These are phyloP conservation scores for Kwoniella shandongensis DNA, from an alignment of 768 basidiomycete species.

Conservation along the genomic window DNA sequence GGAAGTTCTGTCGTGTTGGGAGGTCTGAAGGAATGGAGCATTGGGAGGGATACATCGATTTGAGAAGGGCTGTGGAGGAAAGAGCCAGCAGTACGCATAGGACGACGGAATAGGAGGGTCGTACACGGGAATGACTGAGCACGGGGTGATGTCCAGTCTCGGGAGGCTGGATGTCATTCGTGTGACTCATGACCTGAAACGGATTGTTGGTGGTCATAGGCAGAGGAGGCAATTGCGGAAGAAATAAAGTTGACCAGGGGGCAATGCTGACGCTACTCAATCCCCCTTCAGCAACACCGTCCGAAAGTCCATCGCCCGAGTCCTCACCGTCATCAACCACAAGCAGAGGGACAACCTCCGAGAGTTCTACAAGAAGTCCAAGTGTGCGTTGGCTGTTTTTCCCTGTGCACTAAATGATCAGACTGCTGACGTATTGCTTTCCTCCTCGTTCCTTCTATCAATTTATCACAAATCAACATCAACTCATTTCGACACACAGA, in stretches of 20 bases:
- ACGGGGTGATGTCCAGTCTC: background rate
- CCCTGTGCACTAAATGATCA: background rate
- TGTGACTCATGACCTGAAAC: background rate
- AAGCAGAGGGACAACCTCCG: slow-evolving; percentile 95
- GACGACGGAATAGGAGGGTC: background rate
- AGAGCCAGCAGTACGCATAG: background rate
- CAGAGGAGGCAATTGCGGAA: background rate
- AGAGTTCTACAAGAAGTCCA: slow-evolving; percentile 93
- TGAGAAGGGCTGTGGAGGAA: background rate
- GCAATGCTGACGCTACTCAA: slow-evolving; percentile 17
- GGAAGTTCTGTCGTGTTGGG: no score
- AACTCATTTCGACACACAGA: no score
- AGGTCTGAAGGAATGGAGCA: no score
- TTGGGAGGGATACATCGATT: no score
- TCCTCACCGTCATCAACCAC: slow-evolving; percentile 97
- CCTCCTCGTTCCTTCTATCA: background rate
- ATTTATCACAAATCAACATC: no score
- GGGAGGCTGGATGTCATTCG: background rate
- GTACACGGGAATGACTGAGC: background rate
- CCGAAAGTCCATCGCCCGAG: slow-evolving; percentile 98
- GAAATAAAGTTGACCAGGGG: background rate
- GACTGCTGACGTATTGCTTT: slow-evolving; percentile 4
- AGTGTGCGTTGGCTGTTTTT: slow-evolving; percentile 35
- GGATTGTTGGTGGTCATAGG: no score
- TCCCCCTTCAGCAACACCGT: slow-evolving; percentile 69